These are phyloP conservation scores for Osmozyma mogii DNA, from an alignment of 805 yeast genomes.

Conservation along the genomic window DNA sequence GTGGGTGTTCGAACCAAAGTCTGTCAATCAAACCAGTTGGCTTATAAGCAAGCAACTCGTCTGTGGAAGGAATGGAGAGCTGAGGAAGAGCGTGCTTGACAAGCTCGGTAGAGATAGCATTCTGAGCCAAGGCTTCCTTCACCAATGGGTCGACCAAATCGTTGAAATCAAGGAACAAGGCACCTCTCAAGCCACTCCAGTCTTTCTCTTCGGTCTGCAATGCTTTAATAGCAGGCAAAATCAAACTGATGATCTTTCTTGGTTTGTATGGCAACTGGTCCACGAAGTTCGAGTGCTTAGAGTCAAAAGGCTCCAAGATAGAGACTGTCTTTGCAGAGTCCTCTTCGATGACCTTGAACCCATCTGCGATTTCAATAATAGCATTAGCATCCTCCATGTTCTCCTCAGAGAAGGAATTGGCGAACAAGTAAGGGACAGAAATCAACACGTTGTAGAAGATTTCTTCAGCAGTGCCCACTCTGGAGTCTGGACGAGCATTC, in stretches of 20 bases:
- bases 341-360: slow-evolving; percentile 22
- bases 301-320: slow-evolving; percentile 31
- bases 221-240: slow-evolving; percentile 40
- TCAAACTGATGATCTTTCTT: slow-evolving; percentile 39
- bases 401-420: slow-evolving; percentile 29
- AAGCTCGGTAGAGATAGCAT: slow-evolving; percentile 30
- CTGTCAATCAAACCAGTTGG: slow-evolving; percentile 41
- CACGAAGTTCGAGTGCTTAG: slow-evolving; percentile 20
- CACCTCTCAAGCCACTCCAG: slow-evolving; percentile 30
- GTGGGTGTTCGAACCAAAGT: slow-evolving; percentile 55
- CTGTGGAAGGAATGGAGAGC: slow-evolving; percentile 24
- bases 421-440: slow-evolving; percentile 57
- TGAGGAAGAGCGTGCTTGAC: slow-evolving; percentile 36
- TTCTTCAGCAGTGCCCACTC: slow-evolving; percentile 61
- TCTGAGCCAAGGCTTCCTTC: slow-evolving; percentile 24
- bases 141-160: slow-evolving; percentile 26
- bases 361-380: slow-evolving; percentile 38
- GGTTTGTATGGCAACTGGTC: slow-evolving; percentile 42
- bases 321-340: slow-evolving; percentile 12
- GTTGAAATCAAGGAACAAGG: slow-evolving; percentile 25
- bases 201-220: slow-evolving; percentile 29
- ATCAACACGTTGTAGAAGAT: slow-evolving; percentile 54
- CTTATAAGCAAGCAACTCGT: slow-evolving; percentile 11
- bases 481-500: slow-evolving; percentile 16
- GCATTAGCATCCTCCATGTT: slow-evolving; percentile 32